Percentiles rank a stretch among this genome's conserved stretches.
Evolutionary conservation across 2,329 filamentous ascomycete species (phyloP).

Genomic region (Neonectria ditissima): DNA sequence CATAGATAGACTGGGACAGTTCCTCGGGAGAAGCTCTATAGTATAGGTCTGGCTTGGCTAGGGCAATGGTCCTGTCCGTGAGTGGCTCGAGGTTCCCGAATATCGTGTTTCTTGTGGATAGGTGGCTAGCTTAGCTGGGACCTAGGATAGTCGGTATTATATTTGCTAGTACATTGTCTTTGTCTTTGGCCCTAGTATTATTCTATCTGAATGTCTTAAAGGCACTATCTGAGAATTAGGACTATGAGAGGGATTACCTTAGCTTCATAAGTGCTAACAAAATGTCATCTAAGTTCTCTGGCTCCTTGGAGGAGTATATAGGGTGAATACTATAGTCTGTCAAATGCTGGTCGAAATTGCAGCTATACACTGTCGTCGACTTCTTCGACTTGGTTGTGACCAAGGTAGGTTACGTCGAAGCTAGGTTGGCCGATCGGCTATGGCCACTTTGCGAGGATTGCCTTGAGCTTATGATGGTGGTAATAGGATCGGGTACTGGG

Average conservation of each 20-base stretch:
- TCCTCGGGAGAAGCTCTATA: conserved; percentile 45
- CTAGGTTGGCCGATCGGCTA: too few species aligned
- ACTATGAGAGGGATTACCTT: conserved; percentile 52
- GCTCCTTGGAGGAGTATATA: conserved; percentile 41
- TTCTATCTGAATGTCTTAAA: conserved; percentile 46
- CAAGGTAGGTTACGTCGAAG: too few species aligned
- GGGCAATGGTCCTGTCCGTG: conserved; percentile 46
- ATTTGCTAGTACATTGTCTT: conserved; percentile 49
- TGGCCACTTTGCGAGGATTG: too few species aligned
- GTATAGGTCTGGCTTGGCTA: conserved; percentile 49
- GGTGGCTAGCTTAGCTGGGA: conserved; percentile 18
- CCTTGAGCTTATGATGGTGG: too few species aligned
- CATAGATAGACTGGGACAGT: conserved; percentile 40
- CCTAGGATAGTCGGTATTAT: conserved; percentile 50
- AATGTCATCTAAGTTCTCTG: conserved; percentile 50
- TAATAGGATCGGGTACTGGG: too few species aligned
- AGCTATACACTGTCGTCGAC: conserved; percentile 44
- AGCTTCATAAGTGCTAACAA: conserved; percentile 41
- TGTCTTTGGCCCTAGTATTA: conserved; percentile 47
- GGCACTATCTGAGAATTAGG: conserved; percentile 46
- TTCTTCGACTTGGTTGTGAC: too few species aligned
- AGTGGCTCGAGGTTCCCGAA: conserved; percentile 53
- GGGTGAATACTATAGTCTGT: conserved; percentile 50
- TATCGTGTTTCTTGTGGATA: conserved; percentile 32
- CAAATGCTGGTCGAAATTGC: conserved; percentile 52